Percentiles rank a stretch among this genome's conserved stretches.
phyloP scores from a whole-genome alignment of 176 grass and related monocot species.

The Neostapfia colusana region DNA sequence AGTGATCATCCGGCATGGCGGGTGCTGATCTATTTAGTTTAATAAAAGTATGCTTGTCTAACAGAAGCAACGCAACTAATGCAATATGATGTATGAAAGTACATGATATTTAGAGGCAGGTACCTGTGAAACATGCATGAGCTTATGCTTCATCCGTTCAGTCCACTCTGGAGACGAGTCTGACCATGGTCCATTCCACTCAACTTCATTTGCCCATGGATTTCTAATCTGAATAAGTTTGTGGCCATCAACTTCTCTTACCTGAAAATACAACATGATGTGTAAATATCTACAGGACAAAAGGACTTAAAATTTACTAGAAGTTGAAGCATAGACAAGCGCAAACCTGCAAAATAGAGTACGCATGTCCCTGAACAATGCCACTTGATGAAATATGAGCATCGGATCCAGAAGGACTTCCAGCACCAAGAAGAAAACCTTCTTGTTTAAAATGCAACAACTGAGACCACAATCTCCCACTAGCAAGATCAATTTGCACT shows the following conservation, averaged over 20 bases:
- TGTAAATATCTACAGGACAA: constrained; percentile 12
- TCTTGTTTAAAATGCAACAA: constrained; percentile 95
- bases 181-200: constrained; percentile 99
- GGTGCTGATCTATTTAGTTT: neutral
- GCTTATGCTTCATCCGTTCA: constrained; percentile 98
- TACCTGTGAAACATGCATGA: constrained; percentile 96
- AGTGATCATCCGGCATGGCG: neutral
- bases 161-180: constrained; percentile 91
- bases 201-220: constrained; percentile 98
- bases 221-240: constrained; percentile 99
- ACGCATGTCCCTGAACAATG: constrained; percentile 99
- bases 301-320: neutral
- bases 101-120: constrained; percentile 26
- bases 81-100: constrained; percentile 1
- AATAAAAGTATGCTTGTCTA: neutral
- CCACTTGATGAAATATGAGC: constrained; percentile 94
- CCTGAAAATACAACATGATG: constrained; percentile 53
- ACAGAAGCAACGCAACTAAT: neutral
- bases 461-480: constrained; percentile 96
- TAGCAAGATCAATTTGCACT: constrained; percentile 92
- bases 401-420: constrained; percentile 95
- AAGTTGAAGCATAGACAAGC: constrained; percentile 33
- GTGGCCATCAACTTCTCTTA: constrained; percentile 96
- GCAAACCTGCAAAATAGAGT: constrained; percentile 97
- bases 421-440: constrained; percentile 98